phyloP scores from a whole-genome alignment of 2,329 filamentous ascomycete species.

The Penicillium aurantiogriseum region DNA sequence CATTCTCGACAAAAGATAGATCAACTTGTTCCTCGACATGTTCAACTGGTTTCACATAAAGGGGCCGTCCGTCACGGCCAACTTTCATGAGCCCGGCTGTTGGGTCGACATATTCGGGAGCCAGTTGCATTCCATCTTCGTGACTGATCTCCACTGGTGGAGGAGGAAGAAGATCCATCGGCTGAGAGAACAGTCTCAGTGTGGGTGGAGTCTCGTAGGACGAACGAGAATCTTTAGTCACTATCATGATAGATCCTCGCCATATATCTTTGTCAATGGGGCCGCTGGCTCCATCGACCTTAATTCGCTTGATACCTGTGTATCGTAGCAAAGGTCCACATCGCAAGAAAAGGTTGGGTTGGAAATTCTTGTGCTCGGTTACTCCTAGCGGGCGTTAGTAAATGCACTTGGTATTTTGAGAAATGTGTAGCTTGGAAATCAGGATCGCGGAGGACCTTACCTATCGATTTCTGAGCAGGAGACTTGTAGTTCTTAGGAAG shows the following conservation, averaged over 20 bases:
- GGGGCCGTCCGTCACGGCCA: slow-evolving; percentile 76
- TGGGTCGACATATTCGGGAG: slow-evolving; percentile 81
- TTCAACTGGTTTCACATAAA: slow-evolving; percentile 88
- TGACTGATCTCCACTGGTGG: slow-evolving; percentile 68
- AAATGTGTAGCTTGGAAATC: neutral
- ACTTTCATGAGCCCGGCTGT: slow-evolving; percentile 84
- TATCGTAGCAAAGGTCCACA: slow-evolving; percentile 90
- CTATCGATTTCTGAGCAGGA: slow-evolving; percentile 34
- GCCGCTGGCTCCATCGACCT: slow-evolving; percentile 34
- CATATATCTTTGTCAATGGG: slow-evolving; percentile 71
- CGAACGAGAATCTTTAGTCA: slow-evolving; percentile 80
- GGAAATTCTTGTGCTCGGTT: slow-evolving; percentile 63
- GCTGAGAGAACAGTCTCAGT: slow-evolving; percentile 81
- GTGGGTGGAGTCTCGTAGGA: slow-evolving; percentile 76
- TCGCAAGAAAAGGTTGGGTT: slow-evolving; percentile 78
- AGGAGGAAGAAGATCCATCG: slow-evolving; percentile 75
- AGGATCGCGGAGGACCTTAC: slow-evolving; percentile 19
- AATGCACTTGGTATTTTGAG: neutral
- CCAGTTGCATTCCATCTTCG: slow-evolving; percentile 58
- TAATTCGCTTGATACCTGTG: slow-evolving; percentile 69
- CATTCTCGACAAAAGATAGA: slow-evolving; percentile 74
- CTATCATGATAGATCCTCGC: slow-evolving; percentile 94
- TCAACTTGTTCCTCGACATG: slow-evolving; percentile 76
- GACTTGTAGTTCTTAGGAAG: slow-evolving; percentile 38
- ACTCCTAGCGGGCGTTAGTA: slow-evolving; percentile 43